These are phyloP conservation scores for Vanrija sp. DNA, from an alignment of 1,284 basidiomycete genomes.

Conservation along the genomic window DNA sequence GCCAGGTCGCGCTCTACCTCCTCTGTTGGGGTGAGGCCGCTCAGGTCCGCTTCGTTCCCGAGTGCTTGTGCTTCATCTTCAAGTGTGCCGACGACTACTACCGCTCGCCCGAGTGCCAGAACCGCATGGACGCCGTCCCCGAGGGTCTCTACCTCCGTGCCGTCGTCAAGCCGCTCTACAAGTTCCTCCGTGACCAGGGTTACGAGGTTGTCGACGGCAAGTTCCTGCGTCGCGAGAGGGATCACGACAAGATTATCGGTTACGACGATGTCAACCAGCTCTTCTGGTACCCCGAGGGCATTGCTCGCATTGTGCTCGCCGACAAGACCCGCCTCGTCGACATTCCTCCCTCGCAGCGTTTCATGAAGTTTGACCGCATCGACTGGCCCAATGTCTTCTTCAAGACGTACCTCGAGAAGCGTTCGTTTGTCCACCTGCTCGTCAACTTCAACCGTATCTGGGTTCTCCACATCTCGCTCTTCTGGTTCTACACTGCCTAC, in stretches of 20 bases:
- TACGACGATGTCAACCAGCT: constrained; percentile 99
- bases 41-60: constrained; percentile 96
- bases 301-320: constrained; percentile 79
- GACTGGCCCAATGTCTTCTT: constrained; percentile 93
- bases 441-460: constrained; percentile 98
- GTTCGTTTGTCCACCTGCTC: constrained; percentile 85
- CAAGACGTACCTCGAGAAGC: constrained; percentile 96
- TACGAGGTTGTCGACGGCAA: constrained; percentile 96
- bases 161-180: constrained; percentile 93
- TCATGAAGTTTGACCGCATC: constrained; percentile 90
- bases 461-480: constrained; percentile 88
- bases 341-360: constrained; percentile 78
- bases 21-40: constrained; percentile 98
- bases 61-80: constrained; percentile 98
- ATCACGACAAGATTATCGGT: constrained; percentile 93
- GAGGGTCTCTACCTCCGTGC: constrained; percentile 90
- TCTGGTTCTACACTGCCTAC: constrained; percentile 91
- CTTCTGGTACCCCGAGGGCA: constrained; percentile 99
- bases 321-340: constrained; percentile 93
- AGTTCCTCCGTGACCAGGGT: constrained; percentile 95
- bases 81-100: constrained; percentile 99
- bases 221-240: constrained; percentile 86
- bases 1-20: constrained; percentile 93
- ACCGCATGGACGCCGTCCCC: constrained; percentile 84
- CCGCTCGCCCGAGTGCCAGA: constrained; percentile 97